Base-by-base conservation (phyloP, 164 flowering plant genomes). In the Aristolochia contorta region DNA sequence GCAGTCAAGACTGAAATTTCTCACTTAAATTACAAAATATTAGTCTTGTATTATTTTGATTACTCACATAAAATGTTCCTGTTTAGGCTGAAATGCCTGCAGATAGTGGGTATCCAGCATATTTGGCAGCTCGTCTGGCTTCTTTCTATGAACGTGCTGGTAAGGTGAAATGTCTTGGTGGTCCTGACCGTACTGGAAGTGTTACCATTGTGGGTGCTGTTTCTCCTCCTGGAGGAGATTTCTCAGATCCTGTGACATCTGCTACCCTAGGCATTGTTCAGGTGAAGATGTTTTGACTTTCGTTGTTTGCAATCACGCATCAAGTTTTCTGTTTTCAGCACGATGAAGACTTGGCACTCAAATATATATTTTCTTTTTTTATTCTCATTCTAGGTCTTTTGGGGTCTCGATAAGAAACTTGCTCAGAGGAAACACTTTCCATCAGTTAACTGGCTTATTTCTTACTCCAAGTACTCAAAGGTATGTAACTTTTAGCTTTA, bases 191-290 rank as follows among this genome's bases (percentile, higher is more conserved):
- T 69, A 88, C 61, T 70, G 99, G 99, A 30, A 90, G 97, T 90
- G 97, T 93, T 54, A 93, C 99, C 59, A 93, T 93, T 70, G 99
- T 93, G 54, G 99, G 99, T 76, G 99, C 99, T 65, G 99, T 93
- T 75, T 90, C 97, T 62, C 99, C 99, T 70, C 99, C 99, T n/a
- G 99, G 99, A 67, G 99, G 99, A 76, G 97, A 90, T 75, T 93
- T 93, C 79, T 90, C 99, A 13, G 99, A 93, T 71, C 99, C 99
- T 69, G 99, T 93, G 46, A 93, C 99, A 65, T 88, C 99, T 68
- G 97, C 99, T 37, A 90, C 99, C 45, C 96, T 93, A 66, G 81
- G 96, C 70, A 93, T 93, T 56, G 99, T 93, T 37, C 99, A 93
- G 99, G 99, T 93, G 68, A 57, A 55, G 27, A 53, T 22, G 4